A percentile compares a stretch with the other conserved stretches of the same genome.
These are phyloP conservation scores for Apophysomyces ossiformis DNA, from an alignment of 371 early-diverging fungal genomes.

Conservation along the genomic window DNA sequence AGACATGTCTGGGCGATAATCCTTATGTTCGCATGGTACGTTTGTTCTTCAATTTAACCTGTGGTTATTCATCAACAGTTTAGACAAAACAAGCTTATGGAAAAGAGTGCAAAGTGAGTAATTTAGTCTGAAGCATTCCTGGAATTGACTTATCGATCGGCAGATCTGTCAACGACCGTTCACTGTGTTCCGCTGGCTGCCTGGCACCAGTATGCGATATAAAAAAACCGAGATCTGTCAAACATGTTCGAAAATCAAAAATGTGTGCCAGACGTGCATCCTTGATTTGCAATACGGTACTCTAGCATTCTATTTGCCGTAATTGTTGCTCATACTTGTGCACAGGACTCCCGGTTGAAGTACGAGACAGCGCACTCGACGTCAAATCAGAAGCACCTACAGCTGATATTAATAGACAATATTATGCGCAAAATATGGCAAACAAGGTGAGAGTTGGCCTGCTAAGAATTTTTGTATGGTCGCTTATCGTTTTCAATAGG, in stretches of 20 bases:
- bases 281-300: conserved; percentile 92
- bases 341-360: conserved; percentile 86
- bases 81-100: conserved; percentile 84
- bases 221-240: conserved; percentile 98
- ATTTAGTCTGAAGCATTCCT: background rate
- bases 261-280: conserved; percentile 97
- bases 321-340: background rate
- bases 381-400: conserved; percentile 78
- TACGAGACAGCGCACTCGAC: conserved; percentile 86
- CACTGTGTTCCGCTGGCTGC: conserved; percentile 97
- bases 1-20: conserved; percentile 96
- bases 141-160: conserved; percentile 5
- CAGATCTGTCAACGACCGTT: conserved; percentile 90
- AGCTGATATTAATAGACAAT: conserved; percentile 89
- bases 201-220: conserved; percentile 92
- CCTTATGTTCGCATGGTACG: conserved; percentile 96
- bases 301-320: background rate
- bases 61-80: background rate
- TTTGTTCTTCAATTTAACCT: background rate
- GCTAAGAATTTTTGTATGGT: background rate
- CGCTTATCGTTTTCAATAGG: conserved; percentile 28
- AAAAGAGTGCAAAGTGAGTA: conserved; percentile 87
- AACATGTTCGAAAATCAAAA: conserved; percentile 96
- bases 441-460: conserved; percentile 57
- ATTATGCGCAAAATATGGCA: conserved; percentile 86